Evolutionary conservation across 345 rosid species (phyloP), one percentile per base, ranked within the genome.

Genomic region (Ceriops tagal): DNA sequence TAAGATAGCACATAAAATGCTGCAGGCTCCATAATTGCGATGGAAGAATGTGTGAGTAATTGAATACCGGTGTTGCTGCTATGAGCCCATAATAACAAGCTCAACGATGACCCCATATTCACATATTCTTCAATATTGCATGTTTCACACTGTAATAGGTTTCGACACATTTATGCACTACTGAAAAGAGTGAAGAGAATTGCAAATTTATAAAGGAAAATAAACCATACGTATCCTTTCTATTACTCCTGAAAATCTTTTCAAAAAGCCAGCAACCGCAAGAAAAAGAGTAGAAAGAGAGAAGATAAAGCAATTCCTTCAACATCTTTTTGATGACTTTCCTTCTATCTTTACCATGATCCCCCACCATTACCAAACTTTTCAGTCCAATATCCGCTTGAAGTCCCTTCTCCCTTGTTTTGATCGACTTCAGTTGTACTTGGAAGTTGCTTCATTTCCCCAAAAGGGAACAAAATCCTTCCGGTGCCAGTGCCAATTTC

Each of bases 391-490:
- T 58, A 75, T 30, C 79, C 75, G 65, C 31, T 3, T 32, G 70
- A 9, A 64, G 66, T 58, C 34, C 75, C 86, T 65, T 78, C 80
- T 66, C 79, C 85, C 63, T 79, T 85, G 39, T 70, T 85, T 34
- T 70, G 76, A 72, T 83, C 79, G 43, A 70, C 75, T 69, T 72
- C 89, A 37, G 37, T 68, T 49, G 81, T 24, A 68, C 58, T 69
- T 22, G 84, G 55, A 65, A 76, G 71, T 20, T 77, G 75, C 51
- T 74, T 82, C 76, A 74, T 31, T 8, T 82, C 88, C 37, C 77
- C 86, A 53, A 82, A 78, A 34, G 88, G 88, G 30, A 80, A 82
- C 43, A 82, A 78, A 64, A 74, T 59, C 71, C 80, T 79, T 64
- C 86, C 86, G 20, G 19, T 3, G 18, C 49, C 49, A 43, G 49